These are phyloP conservation scores for Moesziomyces sp. DNA, from an alignment of 1,284 basidiomycete species.

Conservation along the genomic window DNA sequence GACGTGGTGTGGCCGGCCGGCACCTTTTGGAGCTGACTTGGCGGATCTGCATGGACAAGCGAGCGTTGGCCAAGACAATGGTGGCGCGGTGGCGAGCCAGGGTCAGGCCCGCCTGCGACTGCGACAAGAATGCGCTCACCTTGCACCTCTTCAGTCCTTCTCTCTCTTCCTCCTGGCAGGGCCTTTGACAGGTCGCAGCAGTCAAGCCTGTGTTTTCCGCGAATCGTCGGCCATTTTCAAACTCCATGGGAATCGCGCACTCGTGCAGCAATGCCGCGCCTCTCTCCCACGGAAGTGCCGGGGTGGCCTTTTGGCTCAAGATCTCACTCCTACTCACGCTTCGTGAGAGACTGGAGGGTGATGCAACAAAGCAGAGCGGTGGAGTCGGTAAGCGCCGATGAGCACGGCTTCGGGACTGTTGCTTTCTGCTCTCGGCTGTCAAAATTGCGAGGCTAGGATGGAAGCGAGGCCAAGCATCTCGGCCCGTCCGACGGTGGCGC, in stretches of 20 bases:
- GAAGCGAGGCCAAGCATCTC: neutral
- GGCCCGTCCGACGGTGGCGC: neutral
- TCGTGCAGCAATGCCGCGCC: neutral
- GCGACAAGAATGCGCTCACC: neutral
- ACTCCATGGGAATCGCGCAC: conserved; percentile 12
- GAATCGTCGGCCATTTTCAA: neutral
- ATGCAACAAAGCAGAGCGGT: too few relatives aligned
- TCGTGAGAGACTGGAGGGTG: too few relatives aligned
- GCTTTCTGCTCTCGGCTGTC: neutral
- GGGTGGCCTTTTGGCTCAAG: neutral
- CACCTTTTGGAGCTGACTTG: too few relatives aligned
- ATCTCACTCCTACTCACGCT: neutral
- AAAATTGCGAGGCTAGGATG: neutral
- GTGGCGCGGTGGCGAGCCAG: too few relatives aligned
- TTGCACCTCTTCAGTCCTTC: neutral
- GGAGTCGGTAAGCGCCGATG: too few relatives aligned
- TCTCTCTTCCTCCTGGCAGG: neutral
- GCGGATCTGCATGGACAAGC: neutral
- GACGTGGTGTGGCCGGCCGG: too few relatives aligned
- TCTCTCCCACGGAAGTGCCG: neutral
- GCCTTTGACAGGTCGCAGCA: too few relatives aligned
- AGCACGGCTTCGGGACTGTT: too few relatives aligned
- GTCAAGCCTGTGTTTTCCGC: neutral
- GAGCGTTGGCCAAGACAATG: neutral
- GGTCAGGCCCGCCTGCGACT: neutral